A percentile compares a stretch with the other conserved stretches of the same genome.
phyloP scores from a whole-genome alignment of 768 basidiomycete genomes.

The Rossbeevera mucosa region DNA sequence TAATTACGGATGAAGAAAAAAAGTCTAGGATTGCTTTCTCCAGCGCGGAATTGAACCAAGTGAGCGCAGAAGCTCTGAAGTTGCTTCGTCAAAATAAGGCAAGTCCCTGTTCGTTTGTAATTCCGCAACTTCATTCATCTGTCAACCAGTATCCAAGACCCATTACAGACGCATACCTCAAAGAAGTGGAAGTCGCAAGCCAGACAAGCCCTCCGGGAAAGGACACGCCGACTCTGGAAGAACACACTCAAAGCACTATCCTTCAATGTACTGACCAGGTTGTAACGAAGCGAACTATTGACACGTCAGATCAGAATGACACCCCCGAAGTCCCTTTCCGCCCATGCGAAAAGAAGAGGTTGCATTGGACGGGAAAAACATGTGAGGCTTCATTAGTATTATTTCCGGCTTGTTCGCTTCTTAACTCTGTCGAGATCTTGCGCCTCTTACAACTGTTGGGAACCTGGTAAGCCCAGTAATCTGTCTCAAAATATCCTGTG shows the following conservation, averaged over 20 bases:
- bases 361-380: constrained; percentile 83
- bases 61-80: constrained; percentile 54
- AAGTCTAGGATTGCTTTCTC: constrained; percentile 44
- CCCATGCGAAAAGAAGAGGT: constrained; percentile 77
- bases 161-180: constrained; percentile 56
- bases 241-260: constrained; percentile 8
- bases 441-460: constrained; percentile 91
- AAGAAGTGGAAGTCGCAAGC: constrained; percentile 40
- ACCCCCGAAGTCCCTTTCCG: constrained; percentile 66
- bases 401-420: constrained; percentile 25
- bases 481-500: neutral
- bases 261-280: constrained; percentile 11
- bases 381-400: constrained; percentile 44
- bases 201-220: constrained; percentile 8
- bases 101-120: constrained; percentile 4
- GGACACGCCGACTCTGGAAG: constrained; percentile 7
- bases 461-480: constrained; percentile 58
- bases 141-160: constrained; percentile 57
- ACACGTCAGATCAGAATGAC: constrained; percentile 39
- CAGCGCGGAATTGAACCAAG: constrained; percentile 65
- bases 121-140: neutral
- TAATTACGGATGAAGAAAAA: constrained; percentile 56
- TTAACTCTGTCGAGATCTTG: constrained; percentile 42
- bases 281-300: constrained; percentile 35
- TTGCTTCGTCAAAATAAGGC: constrained; percentile 68